Base-by-base conservation (phyloP, 108 stramenopile genomes). In the Pseudonitzschia multiseries region DNA sequence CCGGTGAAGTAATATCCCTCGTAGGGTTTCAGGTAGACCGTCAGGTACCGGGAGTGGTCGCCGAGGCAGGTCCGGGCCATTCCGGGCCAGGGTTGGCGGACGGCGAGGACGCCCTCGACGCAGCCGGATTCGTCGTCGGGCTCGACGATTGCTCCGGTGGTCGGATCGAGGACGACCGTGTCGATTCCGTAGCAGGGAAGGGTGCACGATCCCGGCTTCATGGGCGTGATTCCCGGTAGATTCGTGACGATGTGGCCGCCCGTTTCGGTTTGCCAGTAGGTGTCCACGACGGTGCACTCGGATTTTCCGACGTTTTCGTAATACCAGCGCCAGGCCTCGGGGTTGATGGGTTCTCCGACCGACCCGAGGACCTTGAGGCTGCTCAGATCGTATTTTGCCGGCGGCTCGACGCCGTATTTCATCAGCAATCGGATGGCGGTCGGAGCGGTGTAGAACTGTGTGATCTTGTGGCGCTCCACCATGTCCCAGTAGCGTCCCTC, bases 191-290 rank as follows among this genome's bases (percentile, higher is more conserved):
- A 98, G 70, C 91, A 94, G 12, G 97, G 97, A 12, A 96, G 78
- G 21, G 94, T 93, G 67, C 97, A 97, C 22, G 87, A 89, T 32
- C 98, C 98, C 10, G 98, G 97, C 70, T 98, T 98, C 90, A 96
- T 93, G 14, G 96, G 95, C 17, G 95, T 96, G 52, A 95, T 68
- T 17, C 97, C 97, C 14, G 98, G 97, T 22, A 99, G 81, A 59
- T 97, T 97, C 10, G 96, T 94, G 29, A 94, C 83, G 31, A 99
- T 80, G 71, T 98, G 97, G 31, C 97, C 98, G 26, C 98, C 98
- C 10, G 98, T 99, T 78, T 99, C 98, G 21, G 98, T 99, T 86
- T 93, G 91, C 98, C 98, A 99, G 81, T 96, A 99, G n/a, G 98
- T 99, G 81, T 99, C 98, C 9, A 96, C 96, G 17, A 98, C 88